Evolutionary conservation across 129 eudicot genomes (phyloP).

Genomic region (Lonicera japonica): DNA sequence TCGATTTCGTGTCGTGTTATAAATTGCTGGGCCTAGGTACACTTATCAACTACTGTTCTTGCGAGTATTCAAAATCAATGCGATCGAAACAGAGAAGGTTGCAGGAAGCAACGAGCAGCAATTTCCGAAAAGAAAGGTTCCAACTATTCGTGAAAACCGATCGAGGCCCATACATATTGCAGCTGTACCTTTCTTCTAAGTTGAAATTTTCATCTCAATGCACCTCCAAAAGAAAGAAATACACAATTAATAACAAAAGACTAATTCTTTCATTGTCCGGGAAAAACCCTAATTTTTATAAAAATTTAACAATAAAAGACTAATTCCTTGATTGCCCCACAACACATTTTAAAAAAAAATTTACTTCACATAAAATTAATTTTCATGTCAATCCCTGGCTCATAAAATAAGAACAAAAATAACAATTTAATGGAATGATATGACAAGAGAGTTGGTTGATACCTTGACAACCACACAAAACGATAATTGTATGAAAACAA

Average conservation of each 20-base stretch:
- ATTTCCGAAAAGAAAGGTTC: background rate
- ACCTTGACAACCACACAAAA: background rate
- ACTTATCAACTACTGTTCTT: too few species aligned
- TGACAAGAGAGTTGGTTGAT: background rate
- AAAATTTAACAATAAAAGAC: background rate
- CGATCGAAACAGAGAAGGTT: too few species aligned
- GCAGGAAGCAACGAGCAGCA: background rate
- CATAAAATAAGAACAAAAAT: background rate
- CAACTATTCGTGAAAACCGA: background rate
- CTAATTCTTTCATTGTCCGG: background rate
- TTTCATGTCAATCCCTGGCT: background rate
- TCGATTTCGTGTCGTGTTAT: too few species aligned
- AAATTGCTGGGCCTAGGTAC: too few species aligned
- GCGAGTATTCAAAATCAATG: too few species aligned
- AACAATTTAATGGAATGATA: background rate
- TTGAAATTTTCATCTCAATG: background rate
- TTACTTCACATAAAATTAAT: too few species aligned
- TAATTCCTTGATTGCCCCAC: background rate
- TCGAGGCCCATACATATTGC: background rate
- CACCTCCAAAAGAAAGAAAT: background rate
- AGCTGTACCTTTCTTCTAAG: constrained; percentile 1
- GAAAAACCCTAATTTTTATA: too few species aligned
- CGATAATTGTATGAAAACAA: background rate
- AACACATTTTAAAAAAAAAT: too few species aligned
- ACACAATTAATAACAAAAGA: too few species aligned